Base-by-base conservation (phyloP, 2,329 filamentous ascomycete species). In the Truncatella angustata region DNA sequence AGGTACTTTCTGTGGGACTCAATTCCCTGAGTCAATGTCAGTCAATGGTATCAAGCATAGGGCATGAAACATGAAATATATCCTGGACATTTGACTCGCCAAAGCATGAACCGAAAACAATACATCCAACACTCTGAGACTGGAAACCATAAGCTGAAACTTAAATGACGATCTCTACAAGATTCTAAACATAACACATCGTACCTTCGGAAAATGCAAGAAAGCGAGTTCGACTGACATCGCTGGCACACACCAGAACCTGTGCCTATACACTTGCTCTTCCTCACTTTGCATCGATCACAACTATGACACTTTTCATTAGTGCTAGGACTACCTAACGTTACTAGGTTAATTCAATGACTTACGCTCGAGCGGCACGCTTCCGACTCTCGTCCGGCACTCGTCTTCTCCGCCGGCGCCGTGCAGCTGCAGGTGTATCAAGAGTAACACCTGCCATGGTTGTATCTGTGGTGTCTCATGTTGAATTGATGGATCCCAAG, bases 321-420 rank as follows among this genome's bases (percentile, higher is more conserved):
- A 35, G 30, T 9, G 7, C 49, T n/a, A n/a, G n/a, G n/a, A n/a
- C n/a, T n/a, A n/a, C n/a, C n/a, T n/a, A n/a, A 20, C n/a, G 28
- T 26, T 14, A 28, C 14, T 14, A 14, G 18, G 28, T 21, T 36
- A 14, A 32, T 9, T n/a, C 16, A 26, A 32, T n/a, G 21, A 40
- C 52, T 37, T 53, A 63, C 58, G 68, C 68, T 57, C 63, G 57
- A 1, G 57, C 60, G 5, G 68, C 66, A 35, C 68, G 57, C 51
- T 69, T 69, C 20, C 68, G 64, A 52, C 68, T 60, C 51, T 63
- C 63, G 30, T 69, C 68, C 40, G 67, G 57, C 45, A 70, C 65
- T 10, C 62, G 57, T 26, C 64, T 59, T 11, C 62, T 60, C 24
- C 56, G 54, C 18, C 55, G 50, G 16, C 61, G 56, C 30, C 54